phyloP scores from a whole-genome alignment of 768 basidiomycete species.

The Saitozyma sp. region DNA sequence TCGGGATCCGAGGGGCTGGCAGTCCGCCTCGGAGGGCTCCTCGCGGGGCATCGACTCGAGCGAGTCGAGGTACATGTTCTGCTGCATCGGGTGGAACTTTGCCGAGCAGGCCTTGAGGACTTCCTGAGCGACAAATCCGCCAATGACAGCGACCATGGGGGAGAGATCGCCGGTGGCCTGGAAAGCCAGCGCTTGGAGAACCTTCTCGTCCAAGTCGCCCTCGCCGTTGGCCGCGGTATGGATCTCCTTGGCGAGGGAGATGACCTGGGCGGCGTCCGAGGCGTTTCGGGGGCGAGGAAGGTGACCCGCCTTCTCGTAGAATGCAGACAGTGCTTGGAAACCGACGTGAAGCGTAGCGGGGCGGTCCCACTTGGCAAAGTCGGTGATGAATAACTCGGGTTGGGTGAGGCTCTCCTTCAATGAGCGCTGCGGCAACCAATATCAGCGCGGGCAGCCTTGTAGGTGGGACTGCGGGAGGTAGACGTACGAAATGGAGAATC shows the following conservation, averaged over 20 bases:
- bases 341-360: constrained; percentile 86
- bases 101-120: constrained; percentile 94
- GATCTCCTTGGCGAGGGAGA: constrained; percentile 75
- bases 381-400: constrained; percentile 89
- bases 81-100: constrained; percentile 95
- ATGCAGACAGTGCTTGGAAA: constrained; percentile 88
- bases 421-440: constrained; percentile 68
- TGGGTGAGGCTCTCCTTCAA: constrained; percentile 75
- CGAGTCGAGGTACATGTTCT: constrained; percentile 95
- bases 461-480: not conserved
- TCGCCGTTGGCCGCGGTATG: constrained; percentile 58
- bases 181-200: constrained; percentile 79
- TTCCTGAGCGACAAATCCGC: constrained; percentile 97
- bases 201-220: constrained; percentile 68
- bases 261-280: constrained; percentile 71
- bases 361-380: constrained; percentile 95
- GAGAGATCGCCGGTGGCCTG: constrained; percentile 89
- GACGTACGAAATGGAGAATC: constrained; percentile 81
- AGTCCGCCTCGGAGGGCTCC: constrained; percentile 77
- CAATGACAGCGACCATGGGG: constrained; percentile 87
- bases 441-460: constrained; percentile 2
- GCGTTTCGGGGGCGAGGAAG: constrained; percentile 80
- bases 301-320: constrained; percentile 63
- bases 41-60: constrained; percentile 82
- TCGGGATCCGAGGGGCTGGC: constrained; percentile 74